Evolutionary conservation across 805 yeast species (phyloP), one percentile per base, ranked within the genome.

Genomic region (Vanderwaltozyma verrucispora): DNA sequence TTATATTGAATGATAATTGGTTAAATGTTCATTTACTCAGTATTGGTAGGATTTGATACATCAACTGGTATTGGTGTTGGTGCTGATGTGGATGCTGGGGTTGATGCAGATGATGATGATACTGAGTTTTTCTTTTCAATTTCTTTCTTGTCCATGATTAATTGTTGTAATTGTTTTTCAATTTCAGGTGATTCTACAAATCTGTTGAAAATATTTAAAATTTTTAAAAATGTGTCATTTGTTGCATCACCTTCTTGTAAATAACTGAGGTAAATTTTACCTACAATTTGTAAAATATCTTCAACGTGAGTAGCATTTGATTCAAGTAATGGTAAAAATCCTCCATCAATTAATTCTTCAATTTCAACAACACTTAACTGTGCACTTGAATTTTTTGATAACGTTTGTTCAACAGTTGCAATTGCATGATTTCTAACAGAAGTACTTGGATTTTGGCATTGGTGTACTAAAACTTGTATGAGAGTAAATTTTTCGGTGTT

Each of bases 381-480:
- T 17, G 30, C 15, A 12, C 60, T 54, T 5, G 61, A 50, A 8
- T 58, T 47, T 16, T 59, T 45, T 2, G 56, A 36, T 12, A 64
- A 35, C 26, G 76, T 62, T 5, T 65, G 60, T 40, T 81, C 81
- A 34, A 87, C 66, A 0, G 72, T 56, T 17, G 68, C 68, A 31
- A 84, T 60, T 0, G 94, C 85, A 54, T 69, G 72, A 0, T 70
- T 57, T 29, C 95, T 65, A 9, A 86, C 63, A 50, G 81, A 85
- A 15, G 84, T 65, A 53, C 94, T 82, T 13, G 94, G 94, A 50
- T 86, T 86, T 55, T 80, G 71, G 53, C 95, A 82, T 54, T 86
- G 95, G 49, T 81, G 87, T 0, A 88, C 84, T 36, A 86, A 66
- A 0, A 89, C 89, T 51, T 83, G 88, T 27, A 82, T 67, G 44